Base-by-base conservation (phyloP, 257 asterid genomes). In the Nicotiana obtusifolia region DNA sequence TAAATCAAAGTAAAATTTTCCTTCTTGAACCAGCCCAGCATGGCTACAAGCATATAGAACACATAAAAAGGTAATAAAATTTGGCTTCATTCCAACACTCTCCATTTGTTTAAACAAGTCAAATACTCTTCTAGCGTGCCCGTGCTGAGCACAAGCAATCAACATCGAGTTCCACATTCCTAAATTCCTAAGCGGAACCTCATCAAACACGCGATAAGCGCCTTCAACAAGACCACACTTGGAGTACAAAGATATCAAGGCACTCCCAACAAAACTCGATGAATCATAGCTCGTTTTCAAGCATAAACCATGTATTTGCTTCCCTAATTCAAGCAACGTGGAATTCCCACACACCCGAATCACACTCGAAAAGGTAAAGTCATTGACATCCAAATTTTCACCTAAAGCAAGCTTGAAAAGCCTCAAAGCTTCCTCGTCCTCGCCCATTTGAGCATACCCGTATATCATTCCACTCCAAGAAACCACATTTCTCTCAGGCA, bases 381-480 rank as follows among this genome's bases (percentile, higher is more conserved):
- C 98, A 84, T 95, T 92, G 49, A 91, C 97, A 71, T 84, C 88
- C 86, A 92, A 65, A 47, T 86, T 88, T 60, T 86, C 90, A 60
- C 77, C 83, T 76, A 93, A 69, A 1, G 98, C 98, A 65, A 41
- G 83, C 88, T 91, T 93, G 53, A 95, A 93, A 53, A 95, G 93
- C 75, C 64, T 71, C 87, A 94, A 82, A 66, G 95, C 98, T 86
- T 92, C 95, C n/a, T 86, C 89, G 11, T 87, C 92, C 83, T 92
- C 91, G 41, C 95, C 98, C 85, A 85, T 76, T 78, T 91, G 94
- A 11, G 94, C 89, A 69, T 93, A 95, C 65, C 98, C 97, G 56
- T 90, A 89, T 65, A 93, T 93, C 93, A 95, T 89, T 65, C 94
- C 93, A 82, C 90, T 93, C 99, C 98, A 95, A 3, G 98, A 89